Evolutionary conservation across 306 rosid species (phyloP).

Genomic region (Inga oerstediana): DNA sequence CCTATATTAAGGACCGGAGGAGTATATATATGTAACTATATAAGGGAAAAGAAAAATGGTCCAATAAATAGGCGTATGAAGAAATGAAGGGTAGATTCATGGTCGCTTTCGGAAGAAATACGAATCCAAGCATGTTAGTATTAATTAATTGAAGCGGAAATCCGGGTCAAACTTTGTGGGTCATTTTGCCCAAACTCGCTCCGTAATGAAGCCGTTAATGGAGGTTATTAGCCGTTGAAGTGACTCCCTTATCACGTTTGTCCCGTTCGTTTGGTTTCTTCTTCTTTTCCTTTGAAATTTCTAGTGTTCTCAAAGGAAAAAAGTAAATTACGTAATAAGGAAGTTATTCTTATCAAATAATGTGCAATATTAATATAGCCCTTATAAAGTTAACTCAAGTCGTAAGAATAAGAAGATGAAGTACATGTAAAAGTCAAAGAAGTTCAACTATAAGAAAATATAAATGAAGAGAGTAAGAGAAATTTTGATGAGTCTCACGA

Average conservation of each 20-base stretch:
- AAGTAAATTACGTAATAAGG: neutral
- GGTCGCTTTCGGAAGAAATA: slow-evolving; percentile 12
- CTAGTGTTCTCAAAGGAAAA: neutral
- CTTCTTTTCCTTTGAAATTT: neutral
- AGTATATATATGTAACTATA: too few species aligned
- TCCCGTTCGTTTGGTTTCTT: neutral
- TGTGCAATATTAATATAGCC: neutral
- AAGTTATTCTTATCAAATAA: neutral
- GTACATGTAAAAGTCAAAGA: neutral
- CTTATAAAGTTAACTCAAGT: neutral
- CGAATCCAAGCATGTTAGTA: neutral
- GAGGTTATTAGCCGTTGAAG: slow-evolving; percentile 29
- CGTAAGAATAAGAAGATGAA: neutral
- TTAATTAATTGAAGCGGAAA: slow-evolving; percentile 1
- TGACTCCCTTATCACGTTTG: neutral
- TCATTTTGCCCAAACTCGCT: neutral
- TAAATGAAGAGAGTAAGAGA: neutral
- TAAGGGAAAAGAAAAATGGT: neutral
- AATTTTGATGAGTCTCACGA: neutral
- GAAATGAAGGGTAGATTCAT: neutral
- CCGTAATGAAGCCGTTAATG: slow-evolving; percentile 20
- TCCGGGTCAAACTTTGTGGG: slow-evolving; percentile 16
- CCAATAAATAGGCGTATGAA: neutral
- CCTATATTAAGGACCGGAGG: too few species aligned
- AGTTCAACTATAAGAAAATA: neutral